phyloP scores from a whole-genome alignment of 352 stramenopile genomes.

The Phytopythium helicoides region DNA sequence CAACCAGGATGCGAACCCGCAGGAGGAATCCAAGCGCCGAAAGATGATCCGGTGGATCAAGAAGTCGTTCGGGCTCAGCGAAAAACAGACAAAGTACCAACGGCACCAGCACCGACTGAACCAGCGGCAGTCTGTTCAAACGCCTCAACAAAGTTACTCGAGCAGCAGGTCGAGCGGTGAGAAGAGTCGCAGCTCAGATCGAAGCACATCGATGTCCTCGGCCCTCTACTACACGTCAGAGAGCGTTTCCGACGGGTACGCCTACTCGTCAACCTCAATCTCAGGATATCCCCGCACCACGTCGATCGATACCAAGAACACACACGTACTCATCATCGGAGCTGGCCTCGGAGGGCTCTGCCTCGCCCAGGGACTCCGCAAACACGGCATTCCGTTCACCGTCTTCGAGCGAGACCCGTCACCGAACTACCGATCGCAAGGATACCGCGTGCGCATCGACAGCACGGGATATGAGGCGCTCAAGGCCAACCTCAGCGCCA shows the following conservation, averaged over 20 bases:
- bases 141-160: no score
- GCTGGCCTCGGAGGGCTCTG: conserved; percentile 59
- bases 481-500: no score
- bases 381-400: conserved; percentile 61
- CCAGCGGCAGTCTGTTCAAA: no score
- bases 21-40: conserved; percentile 52
- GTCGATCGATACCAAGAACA: no score
- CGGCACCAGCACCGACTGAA: conserved; percentile 7
- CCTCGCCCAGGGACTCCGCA: conserved; percentile 59
- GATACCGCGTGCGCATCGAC: conserved; percentile 62
- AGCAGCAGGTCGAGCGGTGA: no score
- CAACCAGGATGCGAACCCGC: conserved; percentile 21
- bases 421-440: conserved; percentile 51
- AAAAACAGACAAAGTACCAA: conserved; percentile 4
- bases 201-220: conserved; percentile 13
- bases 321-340: conserved; percentile 45
- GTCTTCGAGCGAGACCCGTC: conserved; percentile 64
- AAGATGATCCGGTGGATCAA: conserved; percentile 67
- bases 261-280: no score
- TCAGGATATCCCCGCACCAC: no score
- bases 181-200: no score
- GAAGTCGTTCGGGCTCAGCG: conserved; percentile 33
- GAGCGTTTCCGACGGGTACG: no score
- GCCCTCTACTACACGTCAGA: no score
- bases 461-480: conserved; percentile 49